Evolutionary conservation across 2,329 filamentous ascomycete genomes (phyloP), one percentile per base, ranked within the genome.

Genomic region (Alternaria burnsii): DNA sequence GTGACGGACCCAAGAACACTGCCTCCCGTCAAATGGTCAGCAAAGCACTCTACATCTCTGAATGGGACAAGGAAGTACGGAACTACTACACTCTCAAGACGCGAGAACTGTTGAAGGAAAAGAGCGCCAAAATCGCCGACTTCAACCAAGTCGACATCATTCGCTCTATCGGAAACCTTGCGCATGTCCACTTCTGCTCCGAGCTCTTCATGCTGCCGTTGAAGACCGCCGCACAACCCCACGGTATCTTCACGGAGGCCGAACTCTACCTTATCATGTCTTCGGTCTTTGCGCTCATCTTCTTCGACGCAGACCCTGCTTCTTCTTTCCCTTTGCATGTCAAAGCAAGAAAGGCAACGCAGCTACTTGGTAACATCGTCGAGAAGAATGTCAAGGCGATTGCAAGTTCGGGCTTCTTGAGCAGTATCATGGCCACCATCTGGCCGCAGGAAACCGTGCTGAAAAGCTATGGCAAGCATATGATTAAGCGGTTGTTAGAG

Each of bases 81-180:
- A 74, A 78, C 0, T 94, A 93, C 73, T 94, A 92, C 76, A 82
- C 87, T 4, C 77, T 84, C 14, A 88, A 86, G 11, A 89, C 88
- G 0, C 79, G 86, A 52, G 80, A 84, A 28, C 82, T 95, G 3
- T 82, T 96, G 20, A 75, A 80, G 0, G 83, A 88, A 28, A 91
- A 92, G 75, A 87, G 86, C 43, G 91, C 87, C 76, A 85, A 83
- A 58, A 83, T 94, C 28, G 85, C 82, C 4, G 85, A 85, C 9
- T 83, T 84, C 56, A 85, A 86, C 53, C 89, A 92, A 72, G 85
- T 93, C 41, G 92, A 95, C 68, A 83, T 94, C 83, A 85, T 86
- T 34, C 82, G 85, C 58, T 86, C 87, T 74, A 80, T 87, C 38
- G 82, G 83, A 63, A 86, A 86, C 59, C 76, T 85, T 10, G 82